Percentiles rank a stretch among this genome's conserved stretches.
phyloP scores from a whole-genome alignment of 2,329 filamentous ascomycete genomes.

The Venturia effusa region DNA sequence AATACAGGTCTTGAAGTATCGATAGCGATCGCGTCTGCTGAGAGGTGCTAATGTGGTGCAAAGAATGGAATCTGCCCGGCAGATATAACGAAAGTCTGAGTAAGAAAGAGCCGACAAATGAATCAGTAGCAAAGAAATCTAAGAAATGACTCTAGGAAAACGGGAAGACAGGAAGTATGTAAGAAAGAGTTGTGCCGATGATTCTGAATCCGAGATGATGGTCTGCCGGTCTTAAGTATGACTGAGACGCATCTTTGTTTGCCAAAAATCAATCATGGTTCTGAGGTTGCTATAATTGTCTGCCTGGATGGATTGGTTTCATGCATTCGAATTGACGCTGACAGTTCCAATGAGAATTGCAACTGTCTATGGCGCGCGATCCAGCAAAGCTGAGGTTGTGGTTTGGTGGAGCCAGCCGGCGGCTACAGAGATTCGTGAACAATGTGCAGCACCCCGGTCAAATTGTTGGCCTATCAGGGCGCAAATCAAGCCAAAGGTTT shows the following conservation, averaged over 20 bases:
- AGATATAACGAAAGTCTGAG: conserved; percentile 18
- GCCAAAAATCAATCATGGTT: conserved; percentile 3
- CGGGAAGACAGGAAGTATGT: conserved; percentile 15
- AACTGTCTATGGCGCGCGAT: background rate
- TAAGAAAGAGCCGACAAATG: conserved; percentile 19
- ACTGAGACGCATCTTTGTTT: background rate
- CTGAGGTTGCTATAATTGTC: conserved; percentile 3
- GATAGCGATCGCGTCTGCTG: conserved; percentile 6
- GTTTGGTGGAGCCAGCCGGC: conserved; percentile 1
- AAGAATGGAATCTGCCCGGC: conserved; percentile 27
- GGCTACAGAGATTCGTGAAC: conserved; percentile 12
- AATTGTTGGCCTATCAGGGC: background rate
- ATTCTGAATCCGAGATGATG: background rate
- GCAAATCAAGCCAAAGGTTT: background rate
- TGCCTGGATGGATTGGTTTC: background rate
- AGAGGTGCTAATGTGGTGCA: conserved; percentile 16
- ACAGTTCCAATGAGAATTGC: conserved; percentile 7
- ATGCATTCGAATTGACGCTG: conserved; percentile 1
- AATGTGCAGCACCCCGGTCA: conserved; percentile 3
- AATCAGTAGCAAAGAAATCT: conserved; percentile 23
- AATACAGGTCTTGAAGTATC: background rate
- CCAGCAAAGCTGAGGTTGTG: background rate
- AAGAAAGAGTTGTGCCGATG: conserved; percentile 6
- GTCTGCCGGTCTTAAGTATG: conserved; percentile 8
- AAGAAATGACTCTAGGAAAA: conserved; percentile 23